A percentile compares a stretch with the other conserved stretches of the same genome.
These are phyloP conservation scores for Cryptosporidium parvum DNA, from an alignment of 169 alveolate genomes.

Conservation along the genomic window DNA sequence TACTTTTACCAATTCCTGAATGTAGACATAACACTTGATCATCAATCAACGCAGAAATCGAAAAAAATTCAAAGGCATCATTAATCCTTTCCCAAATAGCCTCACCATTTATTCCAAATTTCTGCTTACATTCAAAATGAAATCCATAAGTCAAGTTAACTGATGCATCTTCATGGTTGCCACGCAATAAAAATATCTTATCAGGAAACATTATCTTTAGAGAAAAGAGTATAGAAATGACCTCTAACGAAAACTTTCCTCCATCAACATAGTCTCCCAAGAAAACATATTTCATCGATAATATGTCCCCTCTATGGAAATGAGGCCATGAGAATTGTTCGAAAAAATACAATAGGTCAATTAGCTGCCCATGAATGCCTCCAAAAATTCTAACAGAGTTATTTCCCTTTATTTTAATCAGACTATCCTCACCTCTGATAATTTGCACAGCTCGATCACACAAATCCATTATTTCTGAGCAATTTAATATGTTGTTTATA, in stretches of 20 bases:
- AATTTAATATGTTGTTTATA: constrained; percentile 28
- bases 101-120: constrained; percentile 61
- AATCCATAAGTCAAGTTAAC: constrained; percentile 75
- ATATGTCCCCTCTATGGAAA: constrained; percentile 86
- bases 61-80: constrained; percentile 82
- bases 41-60: constrained; percentile 79
- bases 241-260: constrained; percentile 85
- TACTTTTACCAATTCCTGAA: constrained; percentile 82
- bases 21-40: constrained; percentile 80
- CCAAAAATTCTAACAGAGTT: constrained; percentile 78
- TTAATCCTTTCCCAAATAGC: constrained; percentile 79
- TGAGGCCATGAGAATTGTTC: constrained; percentile 79
- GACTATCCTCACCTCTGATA: constrained; percentile 40
- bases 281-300: constrained; percentile 89
- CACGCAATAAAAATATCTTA: constrained; percentile 85
- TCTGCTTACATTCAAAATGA: constrained; percentile 50
- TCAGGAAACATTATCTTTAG: constrained; percentile 80
- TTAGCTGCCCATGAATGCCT: constrained; percentile 82
- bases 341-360: constrained; percentile 80
- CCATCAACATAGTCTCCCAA: constrained; percentile 89
- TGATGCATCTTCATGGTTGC: constrained; percentile 85
- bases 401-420: not conserved
- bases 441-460: constrained; percentile 57
- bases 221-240: constrained; percentile 78
- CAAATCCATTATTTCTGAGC: constrained; percentile 43